Percentiles rank a stretch among this genome's conserved stretches.
Evolutionary conservation across 345 rosid genomes (phyloP).

Genomic region (Citrus sinensis): DVS_A1.0 CM039163.1:45186001-45186500

Average conservation of each 20-base stretch:
- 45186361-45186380: not conserved
- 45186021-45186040: too few relatives aligned
- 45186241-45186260: slow-evolving; percentile 22
- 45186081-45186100: not conserved
- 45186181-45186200: not conserved
- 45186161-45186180: not conserved
- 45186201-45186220: not conserved
- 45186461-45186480: not conserved
- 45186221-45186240: not conserved
- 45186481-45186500: slow-evolving; percentile 23
- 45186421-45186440: not conserved
- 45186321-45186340: not conserved
- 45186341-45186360: not conserved
- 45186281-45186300: not conserved
- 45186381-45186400: not conserved
- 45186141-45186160: not conserved
- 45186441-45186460: not conserved
- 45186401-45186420: not conserved
- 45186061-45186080: too few relatives aligned
- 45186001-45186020: too few relatives aligned
- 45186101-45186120: not conserved
- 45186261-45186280: not conserved
- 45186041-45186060: too few relatives aligned
- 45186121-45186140: not conserved
- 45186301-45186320: not conserved